phyloP scores from a whole-genome alignment of 1,284 basidiomycete genomes.

The Cryptococcus neoformans region DNA sequence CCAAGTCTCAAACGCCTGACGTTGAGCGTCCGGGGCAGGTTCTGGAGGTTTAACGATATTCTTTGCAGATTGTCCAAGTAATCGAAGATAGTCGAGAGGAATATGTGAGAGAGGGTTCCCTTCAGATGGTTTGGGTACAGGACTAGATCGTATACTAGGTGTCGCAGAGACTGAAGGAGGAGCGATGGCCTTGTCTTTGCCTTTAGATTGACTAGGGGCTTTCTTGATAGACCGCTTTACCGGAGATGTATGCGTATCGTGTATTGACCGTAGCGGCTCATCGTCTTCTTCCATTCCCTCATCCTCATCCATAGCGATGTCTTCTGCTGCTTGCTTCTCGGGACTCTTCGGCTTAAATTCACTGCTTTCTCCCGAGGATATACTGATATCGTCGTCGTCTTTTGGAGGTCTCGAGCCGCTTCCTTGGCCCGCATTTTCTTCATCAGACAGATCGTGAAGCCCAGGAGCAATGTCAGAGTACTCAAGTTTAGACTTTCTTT shows the following conservation, averaged over 20 bases:
- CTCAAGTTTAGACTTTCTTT: constrained; percentile 23
- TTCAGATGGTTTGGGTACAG: not conserved
- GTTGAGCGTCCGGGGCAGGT: not conserved
- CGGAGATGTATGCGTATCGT: not conserved
- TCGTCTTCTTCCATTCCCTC: not conserved
- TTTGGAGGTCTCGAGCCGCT: constrained; percentile 1
- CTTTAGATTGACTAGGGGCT: not conserved
- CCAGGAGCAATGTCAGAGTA: constrained; percentile 22
- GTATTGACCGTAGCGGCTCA: not conserved
- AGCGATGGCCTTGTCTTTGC: constrained; percentile 4
- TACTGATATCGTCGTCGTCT: constrained; percentile 3
- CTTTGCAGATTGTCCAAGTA: not conserved
- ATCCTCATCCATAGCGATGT: not conserved
- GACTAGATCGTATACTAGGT: constrained; percentile 1
- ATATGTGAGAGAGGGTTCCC: not conserved
- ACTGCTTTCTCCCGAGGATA: constrained; percentile 25
- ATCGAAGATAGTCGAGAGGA: not conserved
- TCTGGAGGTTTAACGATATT: not conserved
- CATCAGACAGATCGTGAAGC: constrained; percentile 18
- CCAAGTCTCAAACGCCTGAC: not conserved
- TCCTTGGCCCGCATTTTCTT: not conserved
- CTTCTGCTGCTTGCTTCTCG: not conserved
- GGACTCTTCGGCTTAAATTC: constrained; percentile 21
- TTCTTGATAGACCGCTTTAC: not conserved
- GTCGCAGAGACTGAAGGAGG: constrained; percentile 1